phyloP scores from a whole-genome alignment of 305 asterid genomes.

The Rubia balearica region DNA sequence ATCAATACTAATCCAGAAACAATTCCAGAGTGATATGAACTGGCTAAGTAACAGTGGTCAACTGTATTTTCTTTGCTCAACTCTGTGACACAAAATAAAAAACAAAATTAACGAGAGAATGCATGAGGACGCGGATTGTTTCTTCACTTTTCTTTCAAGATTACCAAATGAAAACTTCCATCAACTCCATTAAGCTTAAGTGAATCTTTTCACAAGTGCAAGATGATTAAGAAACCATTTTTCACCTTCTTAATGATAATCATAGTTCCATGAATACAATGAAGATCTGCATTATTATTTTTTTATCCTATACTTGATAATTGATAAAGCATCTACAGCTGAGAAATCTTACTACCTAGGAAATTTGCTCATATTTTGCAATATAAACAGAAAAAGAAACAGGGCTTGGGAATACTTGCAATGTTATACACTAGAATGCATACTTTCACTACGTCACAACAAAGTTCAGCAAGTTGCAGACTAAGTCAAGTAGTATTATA shows the following conservation, averaged over 20 bases:
- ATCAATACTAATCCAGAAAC: conserved; percentile 74
- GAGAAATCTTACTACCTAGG: background rate
- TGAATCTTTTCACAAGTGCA: background rate
- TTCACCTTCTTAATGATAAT: background rate
- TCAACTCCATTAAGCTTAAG: background rate
- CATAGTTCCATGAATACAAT: background rate
- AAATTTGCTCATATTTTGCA: background rate
- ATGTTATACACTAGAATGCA: background rate
- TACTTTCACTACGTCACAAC: background rate
- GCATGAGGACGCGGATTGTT: background rate
- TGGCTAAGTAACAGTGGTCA: conserved; percentile 73
- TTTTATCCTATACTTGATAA: background rate
- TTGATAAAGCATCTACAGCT: background rate
- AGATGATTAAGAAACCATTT: background rate
- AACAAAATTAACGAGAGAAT: background rate
- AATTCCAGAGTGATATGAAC: conserved; percentile 86
- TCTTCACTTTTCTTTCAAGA: background rate
- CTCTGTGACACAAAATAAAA: conserved; percentile 27
- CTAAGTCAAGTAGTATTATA: background rate
- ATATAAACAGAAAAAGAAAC: background rate
- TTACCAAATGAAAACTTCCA: background rate
- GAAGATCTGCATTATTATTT: background rate
- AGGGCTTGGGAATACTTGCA: background rate
- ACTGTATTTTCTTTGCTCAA: conserved; percentile 36
- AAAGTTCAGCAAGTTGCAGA: background rate